These are phyloP conservation scores for Cordia subcordata DNA, from an alignment of 257 asterid genomes.

Conservation along the genomic window DNA sequence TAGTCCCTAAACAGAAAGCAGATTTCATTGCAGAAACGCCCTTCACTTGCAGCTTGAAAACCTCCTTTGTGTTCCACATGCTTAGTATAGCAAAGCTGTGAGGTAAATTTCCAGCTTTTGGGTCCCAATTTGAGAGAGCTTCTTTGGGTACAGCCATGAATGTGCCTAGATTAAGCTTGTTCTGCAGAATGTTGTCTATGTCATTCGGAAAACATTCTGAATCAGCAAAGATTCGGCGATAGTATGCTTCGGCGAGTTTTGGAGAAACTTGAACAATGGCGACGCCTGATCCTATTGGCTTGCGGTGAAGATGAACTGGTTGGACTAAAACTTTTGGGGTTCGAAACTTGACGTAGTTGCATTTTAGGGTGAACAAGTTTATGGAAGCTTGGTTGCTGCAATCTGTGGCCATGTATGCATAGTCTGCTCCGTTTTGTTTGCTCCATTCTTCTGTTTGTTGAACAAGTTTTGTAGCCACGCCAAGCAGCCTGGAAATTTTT, in stretches of 20 bases:
- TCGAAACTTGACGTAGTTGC: slow-evolving; percentile 56
- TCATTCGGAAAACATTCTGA: slow-evolving; percentile 71
- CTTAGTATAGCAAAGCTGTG: slow-evolving; percentile 58
- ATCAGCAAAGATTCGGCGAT: slow-evolving; percentile 37
- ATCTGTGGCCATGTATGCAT: slow-evolving; percentile 84
- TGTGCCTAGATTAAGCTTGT: slow-evolving; percentile 66
- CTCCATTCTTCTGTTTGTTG: slow-evolving; percentile 61
- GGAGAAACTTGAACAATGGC: slow-evolving; percentile 36
- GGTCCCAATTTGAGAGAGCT: slow-evolving; percentile 37
- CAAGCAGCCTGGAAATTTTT: slow-evolving; percentile 52
- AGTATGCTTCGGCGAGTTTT: slow-evolving; percentile 28
- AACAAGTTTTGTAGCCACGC: slow-evolving; percentile 69
- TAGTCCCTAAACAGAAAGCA: slow-evolving; percentile 47
- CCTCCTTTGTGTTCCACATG: slow-evolving; percentile 69
- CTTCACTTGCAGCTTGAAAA: slow-evolving; percentile 56
- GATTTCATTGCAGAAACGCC: slow-evolving; percentile 56
- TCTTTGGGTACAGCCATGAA: slow-evolving; percentile 62
- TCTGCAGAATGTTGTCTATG: slow-evolving; percentile 37
- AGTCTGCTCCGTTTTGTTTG: slow-evolving; percentile 50
- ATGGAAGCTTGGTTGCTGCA: slow-evolving; percentile 55
- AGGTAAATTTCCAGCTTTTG: slow-evolving; percentile 33
- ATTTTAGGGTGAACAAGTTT: slow-evolving; percentile 54
- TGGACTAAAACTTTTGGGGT: slow-evolving; percentile 70
- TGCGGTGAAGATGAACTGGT: slow-evolving; percentile 68
- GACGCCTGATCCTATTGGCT: slow-evolving; percentile 36